Percentiles rank a stretch among this genome's conserved stretches.
Conservation (phyloP, 2,329 filamentous ascomycete species). For the Aspergillus felis region DNA sequence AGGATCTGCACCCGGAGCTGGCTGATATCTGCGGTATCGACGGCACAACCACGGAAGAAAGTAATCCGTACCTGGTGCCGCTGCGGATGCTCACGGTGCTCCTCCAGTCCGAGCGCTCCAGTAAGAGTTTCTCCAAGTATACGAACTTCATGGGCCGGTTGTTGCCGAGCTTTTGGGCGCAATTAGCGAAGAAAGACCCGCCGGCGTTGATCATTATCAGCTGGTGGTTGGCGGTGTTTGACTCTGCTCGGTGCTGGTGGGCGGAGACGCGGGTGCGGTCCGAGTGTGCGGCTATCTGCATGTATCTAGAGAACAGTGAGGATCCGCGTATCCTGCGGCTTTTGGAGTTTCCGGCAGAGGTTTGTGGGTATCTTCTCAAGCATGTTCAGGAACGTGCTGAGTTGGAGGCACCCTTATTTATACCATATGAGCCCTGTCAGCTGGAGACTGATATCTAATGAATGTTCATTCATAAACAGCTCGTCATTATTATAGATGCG, state of each 20-base stretch:
- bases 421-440: neutral
- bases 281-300: slow-evolving; percentile 37
- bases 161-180: slow-evolving; percentile 24
- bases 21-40: slow-evolving; percentile 34
- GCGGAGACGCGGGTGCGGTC: slow-evolving; percentile 26
- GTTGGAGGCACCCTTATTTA: neutral
- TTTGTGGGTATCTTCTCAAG: slow-evolving; percentile 29
- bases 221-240: slow-evolving; percentile 33
- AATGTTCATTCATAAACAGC: neutral
- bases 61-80: slow-evolving; percentile 36
- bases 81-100: slow-evolving; percentile 32
- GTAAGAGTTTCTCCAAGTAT: slow-evolving; percentile 22
- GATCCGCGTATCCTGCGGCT: slow-evolving; percentile 26
- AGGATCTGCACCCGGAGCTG: slow-evolving; percentile 27
- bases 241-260: slow-evolving; percentile 26
- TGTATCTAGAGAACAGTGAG: slow-evolving; percentile 29
- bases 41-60: slow-evolving; percentile 23
- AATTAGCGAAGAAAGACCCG: slow-evolving; percentile 28
- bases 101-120: slow-evolving; percentile 23
- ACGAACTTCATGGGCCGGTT: slow-evolving; percentile 34
- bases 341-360: slow-evolving; percentile 31
- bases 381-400: slow-evolving; percentile 19
- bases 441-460: neutral
- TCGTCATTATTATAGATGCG: neutral
- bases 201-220: slow-evolving; percentile 32